Base-by-base conservation (phyloP, 805 yeast species). In the Saccharomycopsis javanensis region DNA sequence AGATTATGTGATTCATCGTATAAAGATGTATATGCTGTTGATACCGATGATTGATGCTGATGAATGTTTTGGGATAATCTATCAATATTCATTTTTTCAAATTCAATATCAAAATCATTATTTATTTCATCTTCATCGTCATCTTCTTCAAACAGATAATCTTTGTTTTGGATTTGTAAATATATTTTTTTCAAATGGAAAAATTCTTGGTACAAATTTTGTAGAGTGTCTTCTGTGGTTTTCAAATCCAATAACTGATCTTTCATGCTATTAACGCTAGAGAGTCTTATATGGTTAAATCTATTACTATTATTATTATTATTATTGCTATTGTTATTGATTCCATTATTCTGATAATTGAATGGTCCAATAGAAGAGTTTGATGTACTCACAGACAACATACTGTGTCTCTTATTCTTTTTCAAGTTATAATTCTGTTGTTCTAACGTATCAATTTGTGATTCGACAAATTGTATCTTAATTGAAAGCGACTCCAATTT, bases 141-240 rank as follows among this genome's bases (percentile, higher is more conserved):
- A 25, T 42, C 48, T 25, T 42, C 48, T 20, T 20, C 48, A 42
- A 42, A 42, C 23, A 42, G 48, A 20, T 42, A 42, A 3, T 42
- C 48, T 20, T 42, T 42, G 28, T 28, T 42, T 20, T 42, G 48
- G 3, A 28, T n/a, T 50, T 50, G 37, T 35, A 51, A 63, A 20
- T 42, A 42, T 20, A 42, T 64, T 16, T 63, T 63, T 16, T 61
- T 61, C 16, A 76, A 56, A 55, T 71, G 73, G 16, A 67, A 65
- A 57, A 68, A 76, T 60, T 77, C 80, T 51, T 72, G 63, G 35
- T 68, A 67, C 23, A 77, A 55, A 58, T 77, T 77, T 20, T 75
- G 78, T 50, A 75, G 64, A 2, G 79, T 76, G 1, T 79, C 75
- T 54, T 74, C 76, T 0, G 75, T 71, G 4, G 78, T 74, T 66